These are phyloP conservation scores for Verbascum thapsus DNA, from an alignment of 257 asterid genomes.

Conservation along the genomic window DNA sequence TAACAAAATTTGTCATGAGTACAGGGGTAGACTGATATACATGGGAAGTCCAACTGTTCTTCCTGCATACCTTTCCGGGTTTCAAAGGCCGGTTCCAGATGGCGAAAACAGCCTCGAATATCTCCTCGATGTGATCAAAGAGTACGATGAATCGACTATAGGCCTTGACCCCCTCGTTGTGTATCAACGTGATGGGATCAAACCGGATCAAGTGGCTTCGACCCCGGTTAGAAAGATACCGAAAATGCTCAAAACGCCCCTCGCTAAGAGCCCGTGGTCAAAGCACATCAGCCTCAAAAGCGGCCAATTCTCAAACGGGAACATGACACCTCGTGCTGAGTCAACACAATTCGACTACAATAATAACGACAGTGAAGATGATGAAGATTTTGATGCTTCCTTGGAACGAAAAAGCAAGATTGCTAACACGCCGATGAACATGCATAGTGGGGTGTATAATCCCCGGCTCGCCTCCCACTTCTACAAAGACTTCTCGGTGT, in stretches of 20 bases:
- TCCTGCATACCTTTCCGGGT: slow-evolving; percentile 57
- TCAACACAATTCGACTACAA: slow-evolving; percentile 36
- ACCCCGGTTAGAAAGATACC: slow-evolving; percentile 61
- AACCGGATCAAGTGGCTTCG: slow-evolving; percentile 56
- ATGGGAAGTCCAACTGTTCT: slow-evolving; percentile 64
- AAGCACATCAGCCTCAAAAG: slow-evolving; percentile 60
- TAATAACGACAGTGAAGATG: slow-evolving; percentile 42
- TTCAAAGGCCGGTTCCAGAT: slow-evolving; percentile 77
- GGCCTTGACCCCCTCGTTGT: slow-evolving; percentile 77
- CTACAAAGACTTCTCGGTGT: slow-evolving; percentile 78
- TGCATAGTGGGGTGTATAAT: slow-evolving; percentile 51
- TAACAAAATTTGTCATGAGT: slow-evolving; percentile 4
- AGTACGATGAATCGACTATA: slow-evolving; percentile 70
- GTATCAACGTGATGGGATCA: slow-evolving; percentile 68
- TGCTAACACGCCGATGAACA: slow-evolving; percentile 49
- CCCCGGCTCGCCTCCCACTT: slow-evolving; percentile 83
- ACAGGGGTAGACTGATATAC: slow-evolving; percentile 78
- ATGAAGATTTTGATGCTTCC: slow-evolving; percentile 66
- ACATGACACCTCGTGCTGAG: slow-evolving; percentile 40
- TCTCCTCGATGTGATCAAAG: slow-evolving; percentile 84
- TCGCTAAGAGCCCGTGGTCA: slow-evolving; percentile 52
- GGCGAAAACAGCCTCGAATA: slow-evolving; percentile 76
- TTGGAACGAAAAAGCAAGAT: slow-evolving; percentile 50
- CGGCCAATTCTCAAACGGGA: slow-evolving; percentile 49
- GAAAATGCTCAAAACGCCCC: slow-evolving; percentile 36